phyloP scores from a whole-genome alignment of 148 eudicot genomes.

The Rheum nobile region DNA sequence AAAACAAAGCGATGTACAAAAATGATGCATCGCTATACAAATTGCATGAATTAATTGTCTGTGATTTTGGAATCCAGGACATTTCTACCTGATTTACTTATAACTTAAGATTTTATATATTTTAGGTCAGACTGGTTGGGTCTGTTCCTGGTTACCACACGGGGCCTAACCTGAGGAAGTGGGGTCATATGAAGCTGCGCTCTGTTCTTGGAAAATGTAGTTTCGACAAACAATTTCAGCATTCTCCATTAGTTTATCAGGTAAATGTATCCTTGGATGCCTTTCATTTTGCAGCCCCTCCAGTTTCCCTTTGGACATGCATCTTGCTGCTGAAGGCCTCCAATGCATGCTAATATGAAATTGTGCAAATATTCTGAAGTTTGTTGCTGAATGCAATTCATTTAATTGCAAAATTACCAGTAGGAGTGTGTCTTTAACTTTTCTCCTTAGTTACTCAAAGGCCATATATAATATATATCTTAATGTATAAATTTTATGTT shows the following conservation, averaged over 20 bases:
- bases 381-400: background rate
- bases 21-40: background rate
- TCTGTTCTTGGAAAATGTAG: slow-evolving; percentile 58
- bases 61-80: background rate
- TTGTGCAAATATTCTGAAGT: background rate
- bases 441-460: background rate
- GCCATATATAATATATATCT: background rate
- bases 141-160: slow-evolving; percentile 96
- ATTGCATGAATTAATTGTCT: background rate
- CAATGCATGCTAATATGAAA: background rate
- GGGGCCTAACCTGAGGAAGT: slow-evolving; percentile 69
- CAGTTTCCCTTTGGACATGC: background rate
- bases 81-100: background rate
- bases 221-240: slow-evolving; percentile 60
- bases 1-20: background rate
- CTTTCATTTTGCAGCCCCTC: background rate
- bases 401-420: background rate
- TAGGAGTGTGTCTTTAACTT: background rate
- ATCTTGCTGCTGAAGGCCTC: background rate
- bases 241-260: slow-evolving; percentile 89
- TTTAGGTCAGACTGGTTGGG: slow-evolving; percentile 84
- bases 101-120: background rate
- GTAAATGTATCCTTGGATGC: slow-evolving; percentile 17
- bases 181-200: slow-evolving; percentile 96
- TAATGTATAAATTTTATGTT: slow-evolving; percentile 3